A percentile compares a stretch with the other conserved stretches of the same genome.
Conservation (phyloP, 1,284 basidiomycete genomes). For the Pyrrhoderma noxium region DNA sequence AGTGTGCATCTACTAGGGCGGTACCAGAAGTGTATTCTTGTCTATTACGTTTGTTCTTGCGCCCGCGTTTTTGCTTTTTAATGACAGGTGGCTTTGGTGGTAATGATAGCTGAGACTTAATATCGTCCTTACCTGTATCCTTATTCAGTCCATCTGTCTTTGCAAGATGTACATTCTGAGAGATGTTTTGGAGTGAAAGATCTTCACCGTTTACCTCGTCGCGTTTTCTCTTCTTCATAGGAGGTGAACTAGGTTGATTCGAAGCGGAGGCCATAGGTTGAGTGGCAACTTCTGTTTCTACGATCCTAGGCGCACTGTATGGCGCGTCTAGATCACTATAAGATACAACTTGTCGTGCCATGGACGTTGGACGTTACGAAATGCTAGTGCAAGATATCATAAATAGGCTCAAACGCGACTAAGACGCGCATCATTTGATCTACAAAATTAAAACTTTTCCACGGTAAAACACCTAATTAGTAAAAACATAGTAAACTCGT, state of each 20-base stretch:
- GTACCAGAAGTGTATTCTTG: background rate
- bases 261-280: background rate
- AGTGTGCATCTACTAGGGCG: conserved; percentile 29
- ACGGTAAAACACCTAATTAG: too few species aligned
- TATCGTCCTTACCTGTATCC: too few species aligned
- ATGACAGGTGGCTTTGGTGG: conserved; percentile 11
- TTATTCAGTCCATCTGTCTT: too few species aligned
- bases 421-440: too few species aligned
- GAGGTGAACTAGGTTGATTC: background rate
- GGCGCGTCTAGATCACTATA: conserved; percentile 15
- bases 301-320: background rate
- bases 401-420: background rate
- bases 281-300: background rate
- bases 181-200: background rate
- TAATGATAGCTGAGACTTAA: background rate
- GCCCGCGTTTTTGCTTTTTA: background rate
- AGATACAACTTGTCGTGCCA: conserved; percentile 16
- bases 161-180: too few species aligned
- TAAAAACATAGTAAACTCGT: too few species aligned
- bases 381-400: background rate
- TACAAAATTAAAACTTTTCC: too few species aligned
- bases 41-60: conserved; percentile 1
- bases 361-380: background rate
- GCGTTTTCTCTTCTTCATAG: conserved; percentile 14
- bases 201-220: conserved; percentile 3